Base-by-base conservation (phyloP, 495 filamentous ascomycete species). In the Paragyromitra xinjiangensis region DNA sequence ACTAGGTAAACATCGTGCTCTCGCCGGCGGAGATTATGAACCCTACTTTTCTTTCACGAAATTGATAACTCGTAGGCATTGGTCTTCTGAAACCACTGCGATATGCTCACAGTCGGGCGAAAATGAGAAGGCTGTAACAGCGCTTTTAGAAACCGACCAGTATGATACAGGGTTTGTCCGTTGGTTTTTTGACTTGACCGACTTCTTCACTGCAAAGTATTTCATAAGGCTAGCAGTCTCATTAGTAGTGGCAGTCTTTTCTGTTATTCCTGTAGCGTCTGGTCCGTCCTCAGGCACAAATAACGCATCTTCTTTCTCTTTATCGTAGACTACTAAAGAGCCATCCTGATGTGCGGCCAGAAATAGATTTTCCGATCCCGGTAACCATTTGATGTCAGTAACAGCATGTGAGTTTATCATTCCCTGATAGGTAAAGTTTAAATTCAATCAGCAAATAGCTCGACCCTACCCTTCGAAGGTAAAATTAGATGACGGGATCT, bases 271-370 rank as follows among this genome's bases (percentile, higher is more conserved):
- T 53, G 64, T 71, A 12, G 68, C 73, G 37, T 85, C 81, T n/a
- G 83, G 70, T 81, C 50, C 29, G 24, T 81, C 79, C 42, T 92
- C 91, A 1, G 89, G 85, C 5, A 87, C 84, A 83, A 93, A 92
- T n/a, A 87, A 81, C 2, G 92, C 92, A 84, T 99, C 95, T 78
- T 99, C 95, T 82, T 97, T 98, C 82, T 98, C 96, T 85, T 98
- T 98, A 83, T 99, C 96, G 79, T 98, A 99, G 2, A 98, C 94
- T 6, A 99, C 89, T 63, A 99, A 83, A n/a, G 92, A 90, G 8
- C 95, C 95, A 82, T 98, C 95, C 85, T 93, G 92, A 84, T 99
- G 94, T 1, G 94, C 91, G 11, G 95, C 94, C 37, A 98, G 86
- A 81, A 99, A 98, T 34, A 98, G 86, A 79, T 93, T 93, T 80